Evolutionary conservation across 768 basidiomycete genomes (phyloP), one percentile per base, ranked within the genome.

Genomic region (Lactarius akahatsu): DNA sequence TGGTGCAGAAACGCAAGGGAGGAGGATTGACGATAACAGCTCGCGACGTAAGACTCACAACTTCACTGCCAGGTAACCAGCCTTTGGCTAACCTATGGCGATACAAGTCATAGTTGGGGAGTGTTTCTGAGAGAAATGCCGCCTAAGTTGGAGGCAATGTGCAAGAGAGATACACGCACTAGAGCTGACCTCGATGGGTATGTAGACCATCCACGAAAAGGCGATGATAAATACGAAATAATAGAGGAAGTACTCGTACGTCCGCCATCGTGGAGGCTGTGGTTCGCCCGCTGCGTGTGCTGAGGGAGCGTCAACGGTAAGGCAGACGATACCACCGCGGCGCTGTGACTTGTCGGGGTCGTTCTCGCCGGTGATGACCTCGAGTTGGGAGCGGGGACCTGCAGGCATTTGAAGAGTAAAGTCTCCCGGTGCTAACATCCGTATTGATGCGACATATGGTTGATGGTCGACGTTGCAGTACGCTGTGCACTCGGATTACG

Each of bases 191-290:
- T 79, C 78, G 28, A 91, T 80, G 0, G 93, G 91, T 69, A 90
- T 80, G 84, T 87, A 92, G 7, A 83, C 78, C 90, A 98, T 91
- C 61, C 86, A 70, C 4, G 90, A 88, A 34, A 97, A 76, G 9
- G 83, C 87, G 28, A 88, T 59, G 16, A 80, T 73, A 16, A 87
- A 84, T 2, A 88, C 80, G 34, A 86, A 67, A 67, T 80, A 86
- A 76, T 98, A 98, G 50, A 89, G 71, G 68, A 84, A 80, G 78
- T 96, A 98, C 74, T 98, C 96, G 9, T 78, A 74, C 0, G 92
- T 90, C 54, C 75, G 79, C 96, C 95, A 98, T 77, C 91, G 78
- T 26, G 90, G 71, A 3, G 80, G 79, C 3, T 74, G 75, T 26
- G 71, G 64, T 65, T 71, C 58, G 10, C 74, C 74, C 10, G 63